Conservation (phyloP, 192 early-diverging fungal genomes). For the Podila horticola region DNA sequence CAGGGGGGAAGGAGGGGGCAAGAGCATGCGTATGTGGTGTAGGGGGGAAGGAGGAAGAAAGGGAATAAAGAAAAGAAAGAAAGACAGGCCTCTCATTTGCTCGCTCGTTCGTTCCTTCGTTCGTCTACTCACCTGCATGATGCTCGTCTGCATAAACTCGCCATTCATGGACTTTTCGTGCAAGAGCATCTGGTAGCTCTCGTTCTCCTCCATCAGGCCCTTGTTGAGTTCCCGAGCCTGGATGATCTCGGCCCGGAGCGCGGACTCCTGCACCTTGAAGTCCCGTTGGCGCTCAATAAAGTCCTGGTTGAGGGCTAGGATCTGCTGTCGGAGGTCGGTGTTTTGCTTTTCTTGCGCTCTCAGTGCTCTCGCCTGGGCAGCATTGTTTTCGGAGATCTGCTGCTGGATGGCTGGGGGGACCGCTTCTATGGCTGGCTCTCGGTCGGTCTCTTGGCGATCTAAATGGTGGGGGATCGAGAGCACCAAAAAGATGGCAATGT, state of each 20-base stretch:
- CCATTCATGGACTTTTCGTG: slow-evolving; percentile 86
- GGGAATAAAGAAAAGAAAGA: neutral
- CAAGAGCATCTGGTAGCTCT: slow-evolving; percentile 81
- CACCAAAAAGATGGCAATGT: neutral
- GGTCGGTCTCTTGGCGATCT: slow-evolving; percentile 4
- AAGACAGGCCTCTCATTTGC: neutral
- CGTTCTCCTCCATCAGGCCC: slow-evolving; percentile 83
- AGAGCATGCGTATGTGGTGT: neutral
- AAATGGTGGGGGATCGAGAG: neutral
- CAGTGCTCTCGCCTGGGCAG: slow-evolving; percentile 54
- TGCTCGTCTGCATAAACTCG: slow-evolving; percentile 72
- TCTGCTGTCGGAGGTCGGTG: slow-evolving; percentile 50
- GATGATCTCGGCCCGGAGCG: slow-evolving; percentile 62
- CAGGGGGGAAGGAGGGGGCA: neutral
- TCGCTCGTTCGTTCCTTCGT: neutral
- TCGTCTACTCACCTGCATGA: slow-evolving; percentile 61
- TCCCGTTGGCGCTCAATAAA: slow-evolving; percentile 27
- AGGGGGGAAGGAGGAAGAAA: neutral
- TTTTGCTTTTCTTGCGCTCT: slow-evolving; percentile 41
- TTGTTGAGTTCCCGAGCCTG: slow-evolving; percentile 76
- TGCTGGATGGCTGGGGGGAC: slow-evolving; percentile 33
- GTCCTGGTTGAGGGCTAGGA: slow-evolving; percentile 49
- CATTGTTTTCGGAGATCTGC: slow-evolving; percentile 55
- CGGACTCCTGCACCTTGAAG: slow-evolving; percentile 11
- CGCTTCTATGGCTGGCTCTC: slow-evolving; percentile 3